Evolutionary conservation across 129 eudicot genomes (phyloP).

Genomic region (Centrapalus pauciflorus): DNA sequence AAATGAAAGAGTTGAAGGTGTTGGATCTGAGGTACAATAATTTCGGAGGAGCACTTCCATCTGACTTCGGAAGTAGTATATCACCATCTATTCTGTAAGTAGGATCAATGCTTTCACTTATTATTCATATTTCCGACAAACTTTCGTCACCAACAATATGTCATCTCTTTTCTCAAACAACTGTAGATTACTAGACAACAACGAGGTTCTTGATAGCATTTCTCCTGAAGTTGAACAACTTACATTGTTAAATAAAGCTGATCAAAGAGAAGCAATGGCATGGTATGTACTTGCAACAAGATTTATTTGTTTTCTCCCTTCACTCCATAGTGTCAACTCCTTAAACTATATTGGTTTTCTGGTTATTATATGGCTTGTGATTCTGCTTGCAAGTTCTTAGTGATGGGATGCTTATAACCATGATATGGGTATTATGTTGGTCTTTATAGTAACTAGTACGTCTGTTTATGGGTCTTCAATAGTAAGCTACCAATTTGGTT

Average conservation of each 20-base stretch:
- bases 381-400: too few species aligned
- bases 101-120: neutral
- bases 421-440: neutral
- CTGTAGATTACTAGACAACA: conserved; percentile 67
- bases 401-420: too few species aligned
- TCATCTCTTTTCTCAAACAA: neutral
- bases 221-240: conserved; percentile 36
- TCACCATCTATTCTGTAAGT: conserved; percentile 56
- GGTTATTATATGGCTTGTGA: too few species aligned
- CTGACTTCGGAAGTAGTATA: conserved; percentile 31
- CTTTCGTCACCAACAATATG: neutral
- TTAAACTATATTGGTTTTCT: neutral
- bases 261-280: conserved; percentile 16
- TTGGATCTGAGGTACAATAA: conserved; percentile 67
- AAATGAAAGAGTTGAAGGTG: conserved; percentile 49
- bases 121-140: neutral
- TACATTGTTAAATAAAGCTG: conserved; percentile 36
- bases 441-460: neutral
- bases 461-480: neutral
- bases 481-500: neutral
- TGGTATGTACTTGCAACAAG: conserved; percentile 25
- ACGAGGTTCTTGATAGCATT: conserved; percentile 32
- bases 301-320: neutral
- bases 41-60: conserved; percentile 48
- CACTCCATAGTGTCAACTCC: neutral